Conservation (phyloP, 2,329 filamentous ascomycete species). For the Macrophomina pseudophaseolina region DNA sequence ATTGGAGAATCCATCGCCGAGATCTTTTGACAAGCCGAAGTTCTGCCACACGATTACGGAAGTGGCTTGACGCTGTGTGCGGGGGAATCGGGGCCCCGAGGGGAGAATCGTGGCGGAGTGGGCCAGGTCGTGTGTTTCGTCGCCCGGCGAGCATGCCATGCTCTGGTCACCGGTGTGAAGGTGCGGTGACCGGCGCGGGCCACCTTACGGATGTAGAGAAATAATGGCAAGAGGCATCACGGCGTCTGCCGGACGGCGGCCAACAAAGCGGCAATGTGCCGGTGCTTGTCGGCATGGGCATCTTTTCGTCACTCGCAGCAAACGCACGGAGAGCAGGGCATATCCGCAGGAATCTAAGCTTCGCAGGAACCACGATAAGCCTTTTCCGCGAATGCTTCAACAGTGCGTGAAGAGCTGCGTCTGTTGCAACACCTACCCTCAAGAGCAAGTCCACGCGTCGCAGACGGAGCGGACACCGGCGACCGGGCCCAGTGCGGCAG, state of each 20-base stretch:
- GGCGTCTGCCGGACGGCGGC: no score
- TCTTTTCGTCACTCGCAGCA: no score
- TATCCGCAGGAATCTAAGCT: background rate
- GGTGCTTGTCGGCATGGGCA: no score
- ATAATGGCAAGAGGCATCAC: no score
- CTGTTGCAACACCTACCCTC: background rate
- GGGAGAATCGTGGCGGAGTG: background rate
- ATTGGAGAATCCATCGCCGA: no score
- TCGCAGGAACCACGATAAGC: background rate
- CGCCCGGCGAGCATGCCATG: slow-evolving; percentile 1
- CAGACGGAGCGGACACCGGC: background rate
- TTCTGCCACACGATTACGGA: slow-evolving; percentile 9
- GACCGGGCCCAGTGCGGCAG: background rate
- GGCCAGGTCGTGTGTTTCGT: background rate
- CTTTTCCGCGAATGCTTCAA: background rate
- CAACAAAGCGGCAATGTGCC: no score
- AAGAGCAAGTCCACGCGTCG: background rate
- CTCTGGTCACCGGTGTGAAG: background rate
- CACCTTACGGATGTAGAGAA: background rate
- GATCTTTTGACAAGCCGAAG: background rate
- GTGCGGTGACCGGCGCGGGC: background rate
- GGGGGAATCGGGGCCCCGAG: slow-evolving; percentile 16
- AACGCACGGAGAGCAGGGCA: background rate
- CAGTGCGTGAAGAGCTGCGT: background rate
- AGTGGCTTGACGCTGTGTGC: background rate